Evolutionary conservation across 306 rosid species (phyloP).

Genomic region (Biancaea sappan): DNA sequence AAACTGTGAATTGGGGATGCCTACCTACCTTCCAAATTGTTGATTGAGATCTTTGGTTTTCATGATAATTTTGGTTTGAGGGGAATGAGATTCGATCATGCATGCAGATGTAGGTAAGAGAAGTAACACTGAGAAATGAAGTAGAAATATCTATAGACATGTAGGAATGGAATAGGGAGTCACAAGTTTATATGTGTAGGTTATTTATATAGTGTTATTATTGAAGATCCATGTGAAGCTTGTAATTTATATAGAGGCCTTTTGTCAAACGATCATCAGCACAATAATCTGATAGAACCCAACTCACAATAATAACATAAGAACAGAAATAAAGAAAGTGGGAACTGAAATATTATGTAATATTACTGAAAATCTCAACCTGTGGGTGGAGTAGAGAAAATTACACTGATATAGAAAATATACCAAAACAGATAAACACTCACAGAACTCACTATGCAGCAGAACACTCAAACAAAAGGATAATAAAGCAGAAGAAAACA

Average conservation of each 20-base stretch:
- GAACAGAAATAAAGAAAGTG: too few relatives aligned
- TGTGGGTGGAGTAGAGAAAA: too few relatives aligned
- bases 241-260: neutral
- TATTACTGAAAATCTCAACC: too few relatives aligned
- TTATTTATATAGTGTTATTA: constrained; percentile 10
- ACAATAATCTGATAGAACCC: too few relatives aligned
- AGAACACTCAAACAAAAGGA: too few relatives aligned
- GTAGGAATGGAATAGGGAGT: neutral
- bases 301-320: too few relatives aligned
- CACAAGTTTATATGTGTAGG: neutral
- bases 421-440: too few relatives aligned
- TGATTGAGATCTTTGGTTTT: neutral
- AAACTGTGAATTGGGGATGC: constrained; percentile 15
- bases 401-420: too few relatives aligned
- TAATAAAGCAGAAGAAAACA: too few relatives aligned
- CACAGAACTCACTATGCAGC: too few relatives aligned
- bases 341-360: too few relatives aligned
- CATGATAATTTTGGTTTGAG: constrained; percentile 11
- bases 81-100: neutral
- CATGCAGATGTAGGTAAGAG: neutral
- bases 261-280: neutral
- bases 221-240: constrained; percentile 3
- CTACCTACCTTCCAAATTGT: constrained; percentile 7
- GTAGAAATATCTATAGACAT: neutral
- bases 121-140: neutral